phyloP scores from a whole-genome alignment of 768 basidiomycete genomes.

The Lactarius hatsudake region DNA sequence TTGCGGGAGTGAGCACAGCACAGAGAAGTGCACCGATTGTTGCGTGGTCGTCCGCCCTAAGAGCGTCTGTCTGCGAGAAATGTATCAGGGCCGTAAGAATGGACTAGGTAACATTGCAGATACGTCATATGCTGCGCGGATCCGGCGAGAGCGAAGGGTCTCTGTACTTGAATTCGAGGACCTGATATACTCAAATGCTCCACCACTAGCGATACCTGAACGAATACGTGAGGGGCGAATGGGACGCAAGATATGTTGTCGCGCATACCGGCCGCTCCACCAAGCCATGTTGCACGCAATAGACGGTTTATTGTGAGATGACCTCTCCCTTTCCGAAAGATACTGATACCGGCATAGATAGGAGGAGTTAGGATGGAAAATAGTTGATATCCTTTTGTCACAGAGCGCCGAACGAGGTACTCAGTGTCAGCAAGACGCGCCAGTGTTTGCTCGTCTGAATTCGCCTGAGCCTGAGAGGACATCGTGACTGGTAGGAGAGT shows the following conservation, averaged over 20 bases:
- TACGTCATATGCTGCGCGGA: constrained; percentile 60
- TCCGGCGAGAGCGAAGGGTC: constrained; percentile 47
- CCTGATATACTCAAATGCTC: constrained; percentile 58
- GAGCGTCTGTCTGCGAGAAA: constrained; percentile 46
- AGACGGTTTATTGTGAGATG: constrained; percentile 58
- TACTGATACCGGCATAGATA: constrained; percentile 50
- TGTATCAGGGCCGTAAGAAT: constrained; percentile 2
- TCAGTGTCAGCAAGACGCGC: constrained; percentile 57
- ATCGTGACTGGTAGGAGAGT: background rate
- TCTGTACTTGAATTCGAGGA: constrained; percentile 53
- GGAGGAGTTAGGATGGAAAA: constrained; percentile 63
- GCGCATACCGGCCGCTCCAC: constrained; percentile 55
- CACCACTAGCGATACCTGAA: constrained; percentile 50
- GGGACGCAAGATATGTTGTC: background rate
- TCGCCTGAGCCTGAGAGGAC: constrained; percentile 5
- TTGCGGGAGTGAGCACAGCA: constrained; percentile 60
- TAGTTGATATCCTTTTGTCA: constrained; percentile 65
- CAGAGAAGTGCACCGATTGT: constrained; percentile 69
- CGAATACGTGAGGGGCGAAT: background rate
- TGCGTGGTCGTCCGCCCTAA: constrained; percentile 70
- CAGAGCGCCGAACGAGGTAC: constrained; percentile 61
- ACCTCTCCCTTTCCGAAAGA: constrained; percentile 53
- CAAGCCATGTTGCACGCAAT: constrained; percentile 71
- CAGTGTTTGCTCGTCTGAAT: background rate
- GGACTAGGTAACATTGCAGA: constrained; percentile 18